A percentile compares a stretch with the other conserved stretches of the same genome.
Evolutionary conservation across 768 basidiomycete species (phyloP).

Genomic region (Lactarius trivialis): DNA sequence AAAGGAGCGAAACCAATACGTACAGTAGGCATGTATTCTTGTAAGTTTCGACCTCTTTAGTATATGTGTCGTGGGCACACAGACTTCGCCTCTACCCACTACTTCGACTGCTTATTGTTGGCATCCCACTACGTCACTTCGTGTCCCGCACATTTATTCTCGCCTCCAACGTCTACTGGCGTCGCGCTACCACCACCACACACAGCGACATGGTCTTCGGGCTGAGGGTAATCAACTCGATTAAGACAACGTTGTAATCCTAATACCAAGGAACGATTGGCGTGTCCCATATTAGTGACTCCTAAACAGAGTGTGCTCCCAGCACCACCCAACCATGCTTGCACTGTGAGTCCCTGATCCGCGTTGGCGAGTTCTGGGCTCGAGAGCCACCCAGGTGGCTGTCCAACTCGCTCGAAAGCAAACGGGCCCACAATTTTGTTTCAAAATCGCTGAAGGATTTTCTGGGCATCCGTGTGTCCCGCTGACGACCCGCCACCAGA

Average conservation of each 20-base stretch:
- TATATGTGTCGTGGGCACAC: background rate
- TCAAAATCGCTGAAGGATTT: conserved; percentile 12
- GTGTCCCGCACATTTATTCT: background rate
- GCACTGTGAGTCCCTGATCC: background rate
- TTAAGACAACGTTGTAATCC: background rate
- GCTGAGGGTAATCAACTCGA: background rate
- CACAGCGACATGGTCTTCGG: background rate
- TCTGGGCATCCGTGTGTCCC: conserved; percentile 1
- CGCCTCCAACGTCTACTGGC: background rate
- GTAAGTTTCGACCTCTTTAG: background rate
- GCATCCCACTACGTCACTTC: background rate
- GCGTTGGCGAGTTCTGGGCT: background rate
- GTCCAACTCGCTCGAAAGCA: no score
- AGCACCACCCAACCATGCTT: no score
- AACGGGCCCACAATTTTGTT: no score
- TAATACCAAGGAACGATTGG: background rate
- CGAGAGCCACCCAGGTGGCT: no score
- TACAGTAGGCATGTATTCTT: background rate
- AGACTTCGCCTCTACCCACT: background rate
- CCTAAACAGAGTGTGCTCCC: background rate
- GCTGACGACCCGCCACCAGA: no score
- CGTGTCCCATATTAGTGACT: background rate
- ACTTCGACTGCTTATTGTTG: background rate
- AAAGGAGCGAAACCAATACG: conserved; percentile 21
- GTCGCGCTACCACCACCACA: background rate